Base-by-base conservation (phyloP, 1,284 basidiomycete species). In the Tilletiopsis washingtonensis region DNA sequence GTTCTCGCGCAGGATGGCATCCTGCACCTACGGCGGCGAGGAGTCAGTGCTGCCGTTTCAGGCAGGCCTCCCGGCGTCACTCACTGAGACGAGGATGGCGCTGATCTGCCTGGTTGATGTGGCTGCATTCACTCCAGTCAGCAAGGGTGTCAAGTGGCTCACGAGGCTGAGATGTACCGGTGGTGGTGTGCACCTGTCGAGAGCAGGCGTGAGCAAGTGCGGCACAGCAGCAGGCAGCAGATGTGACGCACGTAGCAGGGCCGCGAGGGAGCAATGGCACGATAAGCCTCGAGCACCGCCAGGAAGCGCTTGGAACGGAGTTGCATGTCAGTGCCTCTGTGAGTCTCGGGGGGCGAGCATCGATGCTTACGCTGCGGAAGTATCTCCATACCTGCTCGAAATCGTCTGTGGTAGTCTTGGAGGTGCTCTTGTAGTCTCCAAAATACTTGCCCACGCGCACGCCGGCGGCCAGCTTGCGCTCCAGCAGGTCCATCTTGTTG, bases 401-500 rank as follows among this genome's bases (percentile, higher is more conserved):
- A 34, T 34, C 32, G 32, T 34, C 32, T 17, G n/a, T n/a, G n/a
- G n/a, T n/a, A n/a, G n/a, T n/a, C n/a, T n/a, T n/a, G n/a, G n/a
- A n/a, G n/a, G 32, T 11, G 12, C 32, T 17, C 12, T 34, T 17
- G 32, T 34, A 34, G 12, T 34, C 32, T 11, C 12, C 12, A 34
- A 34, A 34, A 17, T 34, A 34, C 12, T 17, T 34, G 3, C 12
- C 12, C 32, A 34, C 32, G 12, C 17, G 32, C 12, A 34, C 17
- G 12, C 32, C 32, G 17, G 32, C 32, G 17, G 32, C 32, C 32
- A 34, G 32, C 32, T 34, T 34, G 17, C 32, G 32, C 17, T 34
- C 32, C 12, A 34, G 32, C 32, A 34, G 12, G 32, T 34, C 32
- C 12, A 34, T 34, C 17, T 34, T 67, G 57, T 67, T 67, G 2